Evolutionary conservation across 1,284 basidiomycete species (phyloP), one percentile per base, ranked within the genome.

Genomic region (Ganoderma lucidum): DNA sequence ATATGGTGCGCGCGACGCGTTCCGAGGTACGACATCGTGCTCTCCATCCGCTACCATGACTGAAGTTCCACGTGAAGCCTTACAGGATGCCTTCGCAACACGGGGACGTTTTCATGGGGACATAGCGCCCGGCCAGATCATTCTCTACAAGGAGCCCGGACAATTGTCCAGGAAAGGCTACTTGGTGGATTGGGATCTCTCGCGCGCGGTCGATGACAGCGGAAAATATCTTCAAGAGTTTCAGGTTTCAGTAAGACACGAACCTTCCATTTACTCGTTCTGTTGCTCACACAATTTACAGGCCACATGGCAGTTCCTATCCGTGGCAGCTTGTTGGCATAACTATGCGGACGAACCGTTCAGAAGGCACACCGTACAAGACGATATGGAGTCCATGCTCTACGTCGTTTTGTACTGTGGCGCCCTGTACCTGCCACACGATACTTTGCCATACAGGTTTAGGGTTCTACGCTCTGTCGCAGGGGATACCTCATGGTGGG

Each of bases 121-220:
- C 41, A 48, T 73, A 4, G 68, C 62, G 39, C 61, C 68, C 2
- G 60, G 51, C 5, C 70, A 73, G 53, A 70, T 72, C 59, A 65
- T 72, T 23, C 66, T 72, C 8, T 56, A 56, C 15, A 56, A 56
- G 53, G 28, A 2, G 41, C 61, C 42, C 35, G 51, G 23, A 44
- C 35, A 14, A n/a, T 19, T 6, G 10, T 9, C 23, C 6, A 44
- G 61, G 14, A 51, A n/a, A 23, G 66, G 62, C 15, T 69, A 61
- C 44, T 59, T 72, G 15, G 67, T 73, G 4, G 71, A 73, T 35
- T 73, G 71, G 71, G 67, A 64, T 14, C 37, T 17, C 60, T 63
- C 12, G 15, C 48, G 48, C n/a, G 48, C 1, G 0, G 48, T 12
- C 0, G 48, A 17, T n/a, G n/a, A 23, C 4, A 12, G 3, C 6